phyloP scores from a whole-genome alignment of 495 filamentous ascomycete species.

The Aspergillus nidulans region DNA sequence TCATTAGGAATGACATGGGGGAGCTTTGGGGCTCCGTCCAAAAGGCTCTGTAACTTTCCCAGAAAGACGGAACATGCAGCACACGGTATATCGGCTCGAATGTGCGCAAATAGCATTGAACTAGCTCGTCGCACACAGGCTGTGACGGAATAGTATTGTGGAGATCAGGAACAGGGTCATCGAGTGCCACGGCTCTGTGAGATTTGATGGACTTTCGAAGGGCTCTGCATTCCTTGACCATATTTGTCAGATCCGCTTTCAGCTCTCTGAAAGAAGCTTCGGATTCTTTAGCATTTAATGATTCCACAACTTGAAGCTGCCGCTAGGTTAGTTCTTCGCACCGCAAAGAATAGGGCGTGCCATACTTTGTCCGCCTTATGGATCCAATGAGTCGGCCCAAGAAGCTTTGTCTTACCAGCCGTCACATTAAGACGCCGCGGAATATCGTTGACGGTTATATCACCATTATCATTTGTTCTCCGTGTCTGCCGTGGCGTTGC shows the following conservation, averaged over 20 bases:
- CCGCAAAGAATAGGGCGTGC: neutral
- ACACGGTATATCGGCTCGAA: slow-evolving; percentile 46
- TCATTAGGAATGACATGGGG: slow-evolving; percentile 16
- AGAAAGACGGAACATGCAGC: slow-evolving; percentile 45
- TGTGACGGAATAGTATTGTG: slow-evolving; percentile 17
- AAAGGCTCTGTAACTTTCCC: slow-evolving; percentile 40
- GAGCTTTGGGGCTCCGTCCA: slow-evolving; percentile 26
- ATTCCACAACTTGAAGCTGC: slow-evolving; percentile 12
- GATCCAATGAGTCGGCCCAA: slow-evolving; percentile 39
- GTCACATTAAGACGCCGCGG: slow-evolving; percentile 13
- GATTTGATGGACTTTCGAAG: slow-evolving; percentile 19
- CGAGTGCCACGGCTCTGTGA: slow-evolving; percentile 11
- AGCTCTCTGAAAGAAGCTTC: slow-evolving; percentile 10
- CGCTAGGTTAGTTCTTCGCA: neutral
- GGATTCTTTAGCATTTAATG: slow-evolving; percentile 11
- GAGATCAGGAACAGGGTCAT: slow-evolving; percentile 19
- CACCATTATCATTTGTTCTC: neutral
- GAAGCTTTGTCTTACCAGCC: slow-evolving; percentile 34
- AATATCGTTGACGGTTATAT: neutral
- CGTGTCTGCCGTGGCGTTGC: neutral
- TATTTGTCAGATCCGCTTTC: slow-evolving; percentile 12
- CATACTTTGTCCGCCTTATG: slow-evolving; percentile 36
- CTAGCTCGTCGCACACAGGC: slow-evolving; percentile 35
- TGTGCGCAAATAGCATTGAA: slow-evolving; percentile 40
- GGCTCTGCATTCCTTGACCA: slow-evolving; percentile 18